phyloP scores from a whole-genome alignment of 2,329 filamentous ascomycete species.

The Fusarium aywerte region DNA sequence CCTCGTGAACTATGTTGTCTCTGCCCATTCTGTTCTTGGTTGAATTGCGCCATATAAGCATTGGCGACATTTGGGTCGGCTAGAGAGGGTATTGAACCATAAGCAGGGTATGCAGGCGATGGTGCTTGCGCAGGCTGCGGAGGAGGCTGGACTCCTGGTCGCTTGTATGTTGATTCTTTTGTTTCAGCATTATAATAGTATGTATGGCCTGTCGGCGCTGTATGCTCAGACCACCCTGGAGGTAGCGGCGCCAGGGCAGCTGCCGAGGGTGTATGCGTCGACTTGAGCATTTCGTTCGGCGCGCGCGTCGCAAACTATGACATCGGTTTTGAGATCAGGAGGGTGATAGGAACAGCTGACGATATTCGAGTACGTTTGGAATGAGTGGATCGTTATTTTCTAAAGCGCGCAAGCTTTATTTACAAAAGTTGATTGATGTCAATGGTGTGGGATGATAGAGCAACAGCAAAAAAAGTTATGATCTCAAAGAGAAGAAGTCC shows the following conservation, averaged over 20 bases:
- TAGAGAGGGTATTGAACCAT: conserved; percentile 52
- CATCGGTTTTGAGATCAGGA: conserved; percentile 12
- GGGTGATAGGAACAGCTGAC: neutral
- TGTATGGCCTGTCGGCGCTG: conserved; percentile 83
- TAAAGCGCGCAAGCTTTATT: neutral
- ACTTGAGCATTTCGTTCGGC: conserved; percentile 71
- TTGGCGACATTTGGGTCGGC: conserved; percentile 68
- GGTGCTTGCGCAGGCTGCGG: conserved; percentile 42
- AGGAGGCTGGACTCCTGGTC: conserved; percentile 63
- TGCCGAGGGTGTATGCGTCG: conserved; percentile 74
- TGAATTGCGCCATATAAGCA: conserved; percentile 68
- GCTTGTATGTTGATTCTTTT: conserved; percentile 87
- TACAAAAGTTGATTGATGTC: neutral
- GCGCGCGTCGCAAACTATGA: conserved; percentile 18
- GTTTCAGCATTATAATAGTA: conserved; percentile 90
- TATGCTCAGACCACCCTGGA: conserved; percentile 92
- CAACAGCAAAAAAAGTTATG: conserved; percentile 1
- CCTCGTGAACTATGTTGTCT: conserved; percentile 47
- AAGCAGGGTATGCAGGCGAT: conserved; percentile 47
- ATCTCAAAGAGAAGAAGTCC: conserved; percentile 19
- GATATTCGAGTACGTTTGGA: neutral
- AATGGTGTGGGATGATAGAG: neutral
- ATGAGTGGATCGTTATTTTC: no score
- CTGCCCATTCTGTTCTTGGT: conserved; percentile 54
- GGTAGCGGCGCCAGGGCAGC: conserved; percentile 69